Conservation (phyloP, 2,329 filamentous ascomycete genomes). For the Penicillium decumbens region DNA sequence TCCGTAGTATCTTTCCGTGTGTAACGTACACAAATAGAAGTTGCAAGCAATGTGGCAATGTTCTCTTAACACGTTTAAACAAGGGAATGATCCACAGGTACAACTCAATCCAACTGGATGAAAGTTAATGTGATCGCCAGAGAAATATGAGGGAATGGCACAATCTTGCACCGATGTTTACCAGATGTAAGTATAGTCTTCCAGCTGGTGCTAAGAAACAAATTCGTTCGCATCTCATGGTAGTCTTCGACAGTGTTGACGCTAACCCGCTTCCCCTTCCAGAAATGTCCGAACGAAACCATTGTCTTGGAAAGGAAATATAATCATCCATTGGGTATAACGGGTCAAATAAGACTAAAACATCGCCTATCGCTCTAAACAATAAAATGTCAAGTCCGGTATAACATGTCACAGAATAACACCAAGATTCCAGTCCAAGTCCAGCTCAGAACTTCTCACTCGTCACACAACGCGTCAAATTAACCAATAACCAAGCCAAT, state of each 20-base stretch:
- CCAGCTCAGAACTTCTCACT: constrained; percentile 40
- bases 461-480: constrained; percentile 37
- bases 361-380: constrained; percentile 2
- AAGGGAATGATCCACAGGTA: background rate
- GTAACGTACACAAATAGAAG: background rate
- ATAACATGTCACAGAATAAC: background rate
- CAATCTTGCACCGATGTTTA: no score
- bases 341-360: background rate
- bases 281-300: no score
- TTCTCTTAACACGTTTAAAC: background rate
- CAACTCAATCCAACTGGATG: background rate
- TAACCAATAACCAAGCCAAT: constrained; percentile 41
- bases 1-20: background rate
- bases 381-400: background rate
- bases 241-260: no score
- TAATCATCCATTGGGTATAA: constrained; percentile 5
- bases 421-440: constrained; percentile 1
- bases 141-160: background rate
- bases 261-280: no score
- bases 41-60: constrained; percentile 1
- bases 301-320: background rate
- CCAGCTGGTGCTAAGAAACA: background rate
- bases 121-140: background rate
- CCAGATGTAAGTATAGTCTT: background rate
- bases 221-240: background rate